Evolutionary conservation across 2,329 filamentous ascomycete species (phyloP).

Genomic region (Chrysoporthe deuterocubensis): DNA sequence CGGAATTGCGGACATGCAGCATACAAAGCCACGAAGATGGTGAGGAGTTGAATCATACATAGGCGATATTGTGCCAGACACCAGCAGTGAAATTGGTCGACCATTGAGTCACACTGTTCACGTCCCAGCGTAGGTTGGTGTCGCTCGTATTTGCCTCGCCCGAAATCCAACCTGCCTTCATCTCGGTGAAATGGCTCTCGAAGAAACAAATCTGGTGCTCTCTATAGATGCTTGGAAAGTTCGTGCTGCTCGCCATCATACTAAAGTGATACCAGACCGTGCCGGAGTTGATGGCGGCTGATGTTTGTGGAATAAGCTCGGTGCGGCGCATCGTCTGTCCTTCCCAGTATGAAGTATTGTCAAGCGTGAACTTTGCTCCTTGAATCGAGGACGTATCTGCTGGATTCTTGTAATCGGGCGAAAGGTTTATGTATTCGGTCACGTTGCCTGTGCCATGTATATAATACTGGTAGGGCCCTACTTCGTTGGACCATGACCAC

Average conservation of each 20-base stretch:
- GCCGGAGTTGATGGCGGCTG: constrained; percentile 65
- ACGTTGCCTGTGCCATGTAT: constrained; percentile 67
- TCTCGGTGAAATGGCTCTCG: constrained; percentile 75
- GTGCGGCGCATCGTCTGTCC: constrained; percentile 73
- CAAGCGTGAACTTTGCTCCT: constrained; percentile 71
- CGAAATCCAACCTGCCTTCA: constrained; percentile 69
- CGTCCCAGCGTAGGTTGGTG: constrained; percentile 66
- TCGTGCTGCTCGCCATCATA: constrained; percentile 61
- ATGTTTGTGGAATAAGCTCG: constrained; percentile 74
- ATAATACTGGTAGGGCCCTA: constrained; percentile 76
- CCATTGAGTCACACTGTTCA: constrained; percentile 65
- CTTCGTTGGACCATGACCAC: constrained; percentile 71
- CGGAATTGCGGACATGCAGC: not conserved
- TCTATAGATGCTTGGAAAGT: constrained; percentile 63
- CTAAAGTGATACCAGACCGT: constrained; percentile 76
- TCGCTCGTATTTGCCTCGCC: constrained; percentile 51
- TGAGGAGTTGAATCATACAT: constrained; percentile 58
- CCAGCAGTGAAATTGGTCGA: constrained; percentile 62
- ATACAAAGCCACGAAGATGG: not conserved
- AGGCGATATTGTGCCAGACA: constrained; percentile 77
- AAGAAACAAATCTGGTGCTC: constrained; percentile 70
- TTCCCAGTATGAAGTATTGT: constrained; percentile 70
- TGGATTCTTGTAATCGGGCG: constrained; percentile 65
- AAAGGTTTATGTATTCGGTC: constrained; percentile 65
- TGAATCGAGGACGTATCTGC: constrained; percentile 64